These are phyloP conservation scores for Cladophialophora psammophila DNA, from an alignment of 2,329 filamentous ascomycete species.

Conservation along the genomic window DNA sequence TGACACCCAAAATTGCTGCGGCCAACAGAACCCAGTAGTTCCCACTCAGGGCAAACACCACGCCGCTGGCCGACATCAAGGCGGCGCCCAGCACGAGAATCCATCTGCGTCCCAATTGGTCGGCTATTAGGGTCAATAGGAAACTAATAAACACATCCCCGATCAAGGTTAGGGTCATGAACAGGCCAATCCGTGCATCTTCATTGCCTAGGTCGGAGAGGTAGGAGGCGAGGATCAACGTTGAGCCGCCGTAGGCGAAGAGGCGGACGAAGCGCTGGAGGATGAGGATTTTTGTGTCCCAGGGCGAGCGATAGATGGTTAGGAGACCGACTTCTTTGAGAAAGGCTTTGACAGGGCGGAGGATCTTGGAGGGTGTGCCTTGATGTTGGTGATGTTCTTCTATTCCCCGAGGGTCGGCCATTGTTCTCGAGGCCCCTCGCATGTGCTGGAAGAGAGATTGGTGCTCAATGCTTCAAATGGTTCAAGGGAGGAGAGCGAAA, in stretches of 20 bases:
- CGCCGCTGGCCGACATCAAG: constrained; percentile 64
- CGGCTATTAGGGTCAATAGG: constrained; percentile 65
- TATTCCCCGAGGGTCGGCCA: constrained; percentile 11
- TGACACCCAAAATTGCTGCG: constrained; percentile 67
- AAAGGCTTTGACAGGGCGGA: constrained; percentile 19
- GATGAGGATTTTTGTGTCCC: constrained; percentile 51
- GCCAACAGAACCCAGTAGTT: constrained; percentile 66
- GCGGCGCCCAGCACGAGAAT: constrained; percentile 62
- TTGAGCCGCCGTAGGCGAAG: constrained; percentile 69
- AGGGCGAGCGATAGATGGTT: constrained; percentile 48
- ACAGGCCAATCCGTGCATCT: constrained; percentile 67
- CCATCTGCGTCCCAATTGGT: constrained; percentile 61
- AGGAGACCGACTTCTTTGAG: constrained; percentile 47
- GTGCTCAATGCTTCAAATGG: background rate
- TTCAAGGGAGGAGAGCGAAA: background rate
- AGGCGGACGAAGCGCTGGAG: constrained; percentile 60
- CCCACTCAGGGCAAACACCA: constrained; percentile 60
- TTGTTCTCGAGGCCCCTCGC: background rate
- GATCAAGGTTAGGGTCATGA: constrained; percentile 69
- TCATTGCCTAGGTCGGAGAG: constrained; percentile 63
- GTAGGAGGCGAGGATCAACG: constrained; percentile 68
- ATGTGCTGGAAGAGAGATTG: background rate
- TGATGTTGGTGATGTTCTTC: constrained; percentile 5
- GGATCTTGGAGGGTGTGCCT: constrained; percentile 12
- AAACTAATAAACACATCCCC: constrained; percentile 68